These are phyloP conservation scores for Hordeum marinum DNA, from an alignment of 176 grass and related monocot genomes.

Conservation along the genomic window DNA sequence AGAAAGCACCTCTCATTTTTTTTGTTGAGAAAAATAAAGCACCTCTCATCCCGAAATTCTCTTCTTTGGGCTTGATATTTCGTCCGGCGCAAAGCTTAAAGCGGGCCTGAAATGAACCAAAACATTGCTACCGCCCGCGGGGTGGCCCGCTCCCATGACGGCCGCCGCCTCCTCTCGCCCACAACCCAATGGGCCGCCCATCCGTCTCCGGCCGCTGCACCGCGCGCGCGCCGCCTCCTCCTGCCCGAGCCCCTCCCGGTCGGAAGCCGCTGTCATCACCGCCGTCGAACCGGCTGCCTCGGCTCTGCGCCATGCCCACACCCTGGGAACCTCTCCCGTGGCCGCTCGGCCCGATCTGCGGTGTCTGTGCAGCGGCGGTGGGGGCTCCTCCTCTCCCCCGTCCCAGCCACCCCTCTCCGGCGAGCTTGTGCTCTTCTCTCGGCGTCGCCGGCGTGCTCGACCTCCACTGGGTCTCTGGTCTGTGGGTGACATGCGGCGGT, in stretches of 20 bases:
- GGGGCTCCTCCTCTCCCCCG: neutral
- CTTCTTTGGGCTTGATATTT: no score
- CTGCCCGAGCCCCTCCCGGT: no score
- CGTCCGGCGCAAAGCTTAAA: no score
- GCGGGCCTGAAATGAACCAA: no score
- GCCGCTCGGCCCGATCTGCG: neutral
- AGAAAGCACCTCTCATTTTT: no score
- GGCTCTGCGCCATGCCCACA: neutral
- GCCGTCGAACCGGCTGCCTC: neutral
- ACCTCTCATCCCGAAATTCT: no score
- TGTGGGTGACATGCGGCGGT: neutral
- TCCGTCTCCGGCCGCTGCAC: neutral
- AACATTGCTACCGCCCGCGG: neutral
- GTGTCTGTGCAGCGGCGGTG: neutral
- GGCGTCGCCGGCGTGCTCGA: neutral
- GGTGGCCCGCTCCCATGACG: neutral
- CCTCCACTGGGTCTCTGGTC: conserved; percentile 6
- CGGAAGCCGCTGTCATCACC: no score
- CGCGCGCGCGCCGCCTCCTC: neutral
- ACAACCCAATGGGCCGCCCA: neutral
- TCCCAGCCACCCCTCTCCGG: conserved; percentile 18
- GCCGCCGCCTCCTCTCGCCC: neutral
- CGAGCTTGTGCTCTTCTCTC: conserved; percentile 12
- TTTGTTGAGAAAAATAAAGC: no score
- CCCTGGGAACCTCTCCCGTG: neutral